Evolutionary conservation across 768 basidiomycete species (phyloP).

Genomic region (Postia placenta): DNA sequence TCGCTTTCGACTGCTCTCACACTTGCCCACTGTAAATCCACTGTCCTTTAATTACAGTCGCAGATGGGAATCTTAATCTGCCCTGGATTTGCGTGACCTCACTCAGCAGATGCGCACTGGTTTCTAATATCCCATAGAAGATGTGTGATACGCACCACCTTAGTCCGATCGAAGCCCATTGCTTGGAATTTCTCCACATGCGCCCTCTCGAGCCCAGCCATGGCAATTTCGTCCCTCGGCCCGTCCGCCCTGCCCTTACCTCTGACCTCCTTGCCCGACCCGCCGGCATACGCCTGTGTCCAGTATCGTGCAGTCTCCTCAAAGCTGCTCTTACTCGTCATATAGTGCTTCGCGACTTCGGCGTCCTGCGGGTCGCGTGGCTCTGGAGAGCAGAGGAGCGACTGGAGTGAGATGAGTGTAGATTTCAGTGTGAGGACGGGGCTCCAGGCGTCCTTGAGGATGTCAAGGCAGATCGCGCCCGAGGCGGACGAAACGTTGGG

Average conservation of each 20-base stretch:
- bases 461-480: slow-evolving; percentile 92
- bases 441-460: slow-evolving; percentile 87
- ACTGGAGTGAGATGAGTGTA: slow-evolving; percentile 92
- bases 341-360: slow-evolving; percentile 96
- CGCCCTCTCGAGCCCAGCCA: slow-evolving; percentile 76
- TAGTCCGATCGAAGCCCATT: slow-evolving; percentile 74
- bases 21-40: too few species aligned
- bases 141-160: slow-evolving; percentile 68
- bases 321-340: slow-evolving; percentile 81
- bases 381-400: slow-evolving; percentile 87
- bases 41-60: too few species aligned
- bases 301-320: slow-evolving; percentile 92
- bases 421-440: slow-evolving; percentile 95
- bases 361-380: slow-evolving; percentile 97
- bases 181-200: slow-evolving; percentile 82
- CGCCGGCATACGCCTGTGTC: slow-evolving; percentile 89
- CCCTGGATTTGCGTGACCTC: too few species aligned
- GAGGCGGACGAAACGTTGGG: slow-evolving; percentile 93
- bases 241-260: slow-evolving; percentile 12
- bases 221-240: slow-evolving; percentile 42
- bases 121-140: not conserved
- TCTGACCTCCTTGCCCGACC: slow-evolving; percentile 45
- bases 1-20: too few species aligned
- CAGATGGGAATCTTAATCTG: too few species aligned
- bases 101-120: not conserved